Percentiles rank a stretch among this genome's conserved stretches.
phyloP scores from a whole-genome alignment of 441 rosid genomes.

The Pelargonium fulgidum region DNA sequence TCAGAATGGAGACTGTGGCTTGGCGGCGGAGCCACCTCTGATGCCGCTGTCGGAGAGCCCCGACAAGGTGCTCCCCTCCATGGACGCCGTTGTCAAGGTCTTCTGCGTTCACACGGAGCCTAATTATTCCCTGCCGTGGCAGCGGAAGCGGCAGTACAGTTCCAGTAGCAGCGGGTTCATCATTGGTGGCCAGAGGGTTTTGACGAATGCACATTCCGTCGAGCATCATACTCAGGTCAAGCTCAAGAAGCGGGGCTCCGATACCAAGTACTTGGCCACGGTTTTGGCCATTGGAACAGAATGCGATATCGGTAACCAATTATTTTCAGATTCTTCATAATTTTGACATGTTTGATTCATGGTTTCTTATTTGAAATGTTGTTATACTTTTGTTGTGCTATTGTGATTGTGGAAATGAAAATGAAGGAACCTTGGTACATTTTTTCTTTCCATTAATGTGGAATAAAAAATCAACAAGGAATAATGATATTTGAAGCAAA shows the following conservation, averaged over 20 bases:
- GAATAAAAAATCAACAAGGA: too few relatives aligned
- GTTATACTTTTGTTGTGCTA: background rate
- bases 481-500: too few relatives aligned
- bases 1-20: conserved; percentile 32
- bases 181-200: conserved; percentile 60
- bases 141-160: conserved; percentile 78
- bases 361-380: background rate
- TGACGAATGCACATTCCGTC: conserved; percentile 86
- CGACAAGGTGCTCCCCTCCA: conserved; percentile 39
- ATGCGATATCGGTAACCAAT: conserved; percentile 74
- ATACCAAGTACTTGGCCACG: conserved; percentile 75
- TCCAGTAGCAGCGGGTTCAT: conserved; percentile 82
- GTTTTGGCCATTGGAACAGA: conserved; percentile 85
- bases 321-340: too few relatives aligned
- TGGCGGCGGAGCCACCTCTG: conserved; percentile 21
- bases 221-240: conserved; percentile 87
- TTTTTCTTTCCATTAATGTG: too few relatives aligned
- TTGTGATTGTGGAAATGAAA: too few relatives aligned
- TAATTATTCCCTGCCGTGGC: conserved; percentile 86
- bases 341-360: background rate
- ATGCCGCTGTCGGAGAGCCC: conserved; percentile 25
- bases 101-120: conserved; percentile 91
- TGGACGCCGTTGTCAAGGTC: conserved; percentile 91
- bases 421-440: too few relatives aligned
- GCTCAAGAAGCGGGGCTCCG: conserved; percentile 85